Evolutionary conservation across 768 basidiomycete species (phyloP).

Genomic region (Mycena sanguinolenta): DNA sequence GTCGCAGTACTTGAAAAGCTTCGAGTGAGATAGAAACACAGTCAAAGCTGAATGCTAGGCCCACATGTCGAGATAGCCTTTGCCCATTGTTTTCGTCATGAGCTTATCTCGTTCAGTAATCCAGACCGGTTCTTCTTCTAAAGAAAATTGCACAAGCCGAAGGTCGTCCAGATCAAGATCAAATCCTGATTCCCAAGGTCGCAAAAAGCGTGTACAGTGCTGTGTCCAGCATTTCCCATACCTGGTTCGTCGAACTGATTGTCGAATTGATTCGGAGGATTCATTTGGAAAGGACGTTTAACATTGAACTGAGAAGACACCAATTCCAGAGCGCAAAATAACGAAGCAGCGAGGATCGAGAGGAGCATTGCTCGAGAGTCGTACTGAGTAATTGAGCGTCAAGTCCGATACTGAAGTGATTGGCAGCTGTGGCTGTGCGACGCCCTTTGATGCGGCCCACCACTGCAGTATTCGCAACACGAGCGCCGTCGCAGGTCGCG

Average conservation of each 20-base stretch:
- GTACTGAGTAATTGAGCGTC: too few species aligned
- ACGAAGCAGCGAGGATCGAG: neutral
- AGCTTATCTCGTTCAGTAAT: conserved; percentile 38
- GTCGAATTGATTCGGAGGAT: conserved; percentile 1
- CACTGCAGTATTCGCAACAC: conserved; percentile 7
- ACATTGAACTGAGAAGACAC: neutral
- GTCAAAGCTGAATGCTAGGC: neutral
- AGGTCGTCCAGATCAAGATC: conserved; percentile 27
- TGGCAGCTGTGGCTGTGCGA: conserved; percentile 6
- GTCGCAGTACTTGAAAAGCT: conserved; percentile 7
- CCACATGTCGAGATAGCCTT: conserved; percentile 35
- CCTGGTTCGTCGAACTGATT: conserved; percentile 16
- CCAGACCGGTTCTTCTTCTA: conserved; percentile 22
- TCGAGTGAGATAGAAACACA: neutral
- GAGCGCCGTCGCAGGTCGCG: conserved; percentile 40
- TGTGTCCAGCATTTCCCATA: too few species aligned
- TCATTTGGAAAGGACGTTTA: neutral
- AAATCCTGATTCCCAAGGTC: neutral
- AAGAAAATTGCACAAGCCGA: conserved; percentile 36
- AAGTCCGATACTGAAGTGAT: too few species aligned
- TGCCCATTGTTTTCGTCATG: conserved; percentile 29
- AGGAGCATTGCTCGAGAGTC: too few species aligned
- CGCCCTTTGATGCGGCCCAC: conserved; percentile 20
- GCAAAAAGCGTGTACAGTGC: neutral
- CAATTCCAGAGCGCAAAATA: neutral